Conservation (phyloP, 768 basidiomycete species). For the Phaffia tasmanica region DNA sequence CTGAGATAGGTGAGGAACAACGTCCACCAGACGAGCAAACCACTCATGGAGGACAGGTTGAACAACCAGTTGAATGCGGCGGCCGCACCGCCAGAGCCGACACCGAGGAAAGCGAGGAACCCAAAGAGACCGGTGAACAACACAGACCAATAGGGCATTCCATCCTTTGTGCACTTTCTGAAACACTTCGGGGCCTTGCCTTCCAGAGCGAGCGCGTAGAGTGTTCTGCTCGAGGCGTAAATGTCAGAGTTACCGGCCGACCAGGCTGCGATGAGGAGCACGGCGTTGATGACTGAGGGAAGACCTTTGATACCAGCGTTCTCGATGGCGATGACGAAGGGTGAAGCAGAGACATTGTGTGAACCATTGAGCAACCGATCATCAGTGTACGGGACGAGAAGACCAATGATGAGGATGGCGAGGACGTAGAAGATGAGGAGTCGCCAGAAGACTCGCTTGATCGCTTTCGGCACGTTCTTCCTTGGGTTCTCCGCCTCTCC, state of each 20-base stretch:
- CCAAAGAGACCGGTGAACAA: conserved; percentile 29
- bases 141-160: conserved; percentile 33
- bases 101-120: conserved; percentile 27
- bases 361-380: conserved; percentile 28
- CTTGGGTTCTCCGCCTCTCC: conserved; percentile 45
- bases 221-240: conserved; percentile 31
- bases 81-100: conserved; percentile 20
- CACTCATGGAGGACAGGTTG: conserved; percentile 37
- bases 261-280: conserved; percentile 38
- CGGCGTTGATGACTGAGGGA: conserved; percentile 37
- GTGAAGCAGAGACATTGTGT: conserved; percentile 33
- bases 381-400: conserved; percentile 33
- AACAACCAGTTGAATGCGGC: conserved; percentile 32
- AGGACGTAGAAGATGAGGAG: conserved; percentile 31
- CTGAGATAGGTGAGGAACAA: conserved; percentile 22
- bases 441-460: conserved; percentile 26
- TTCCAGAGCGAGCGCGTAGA: conserved; percentile 37
- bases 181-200: conserved; percentile 34
- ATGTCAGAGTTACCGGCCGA: conserved; percentile 39
- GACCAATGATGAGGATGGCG: conserved; percentile 34
- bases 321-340: conserved; percentile 38
- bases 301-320: conserved; percentile 37
- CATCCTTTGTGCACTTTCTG: conserved; percentile 33
- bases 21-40: conserved; percentile 28
- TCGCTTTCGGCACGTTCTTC: conserved; percentile 26